These are phyloP conservation scores for Halophytophthora polymorphica DNA, from an alignment of 352 stramenopile genomes.

Conservation along the genomic window DNA sequence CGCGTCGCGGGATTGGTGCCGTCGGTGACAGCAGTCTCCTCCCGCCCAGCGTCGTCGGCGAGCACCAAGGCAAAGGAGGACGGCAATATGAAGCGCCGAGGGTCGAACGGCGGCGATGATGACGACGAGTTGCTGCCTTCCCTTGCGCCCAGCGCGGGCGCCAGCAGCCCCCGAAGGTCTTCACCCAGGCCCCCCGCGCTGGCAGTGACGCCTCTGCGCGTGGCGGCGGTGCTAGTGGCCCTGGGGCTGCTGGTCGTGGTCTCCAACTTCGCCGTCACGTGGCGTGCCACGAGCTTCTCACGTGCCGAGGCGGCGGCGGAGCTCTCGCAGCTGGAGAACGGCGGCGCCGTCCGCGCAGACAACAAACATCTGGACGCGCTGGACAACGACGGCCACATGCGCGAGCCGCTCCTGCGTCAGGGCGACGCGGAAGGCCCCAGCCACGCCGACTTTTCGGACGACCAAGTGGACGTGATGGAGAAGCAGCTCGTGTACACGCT, in stretches of 20 bases:
- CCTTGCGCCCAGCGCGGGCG: not conserved
- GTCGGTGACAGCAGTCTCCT: no score
- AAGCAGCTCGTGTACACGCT: constrained; percentile 34
- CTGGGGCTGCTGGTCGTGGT: constrained; percentile 23
- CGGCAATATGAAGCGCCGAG: no score
- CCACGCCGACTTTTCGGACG: constrained; percentile 9
- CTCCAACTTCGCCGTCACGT: constrained; percentile 29
- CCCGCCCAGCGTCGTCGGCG: no score
- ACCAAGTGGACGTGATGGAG: constrained; percentile 23
- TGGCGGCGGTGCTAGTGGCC: constrained; percentile 14
- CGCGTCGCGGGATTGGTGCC: no score
- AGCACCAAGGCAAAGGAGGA: no score
- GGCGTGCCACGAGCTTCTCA: constrained; percentile 18
- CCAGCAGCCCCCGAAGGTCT: no score
- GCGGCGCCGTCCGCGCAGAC: not conserved
- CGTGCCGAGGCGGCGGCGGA: constrained; percentile 10
- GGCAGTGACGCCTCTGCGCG: constrained; percentile 6
- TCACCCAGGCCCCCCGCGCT: no score
- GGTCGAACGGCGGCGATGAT: no score
- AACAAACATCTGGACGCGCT: not conserved
- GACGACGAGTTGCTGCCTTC: no score
- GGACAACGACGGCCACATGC: constrained; percentile 1
- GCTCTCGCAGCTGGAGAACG: constrained; percentile 12
- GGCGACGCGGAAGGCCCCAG: not conserved
- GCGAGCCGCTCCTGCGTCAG: constrained; percentile 4